These are phyloP conservation scores for Acacia crassicarpa DNA, from an alignment of 306 rosid genomes.

Conservation along the genomic window DNA sequence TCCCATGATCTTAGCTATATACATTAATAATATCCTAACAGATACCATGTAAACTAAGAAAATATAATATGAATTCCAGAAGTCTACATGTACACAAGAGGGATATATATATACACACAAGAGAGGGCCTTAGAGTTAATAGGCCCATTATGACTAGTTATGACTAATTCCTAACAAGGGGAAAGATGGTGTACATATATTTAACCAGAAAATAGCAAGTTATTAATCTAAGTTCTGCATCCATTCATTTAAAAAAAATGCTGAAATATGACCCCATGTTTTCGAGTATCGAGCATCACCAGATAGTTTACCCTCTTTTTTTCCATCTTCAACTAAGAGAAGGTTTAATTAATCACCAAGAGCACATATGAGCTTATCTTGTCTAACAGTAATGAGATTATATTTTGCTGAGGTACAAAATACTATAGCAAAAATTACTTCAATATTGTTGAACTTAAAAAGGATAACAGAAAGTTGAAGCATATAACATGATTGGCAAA, in stretches of 20 bases:
- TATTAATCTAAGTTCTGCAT: neutral
- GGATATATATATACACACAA: too few species aligned
- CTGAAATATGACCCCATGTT: neutral
- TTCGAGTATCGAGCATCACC: neutral
- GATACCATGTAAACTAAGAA: too few species aligned
- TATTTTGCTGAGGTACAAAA: too few species aligned
- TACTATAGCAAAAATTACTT: neutral
- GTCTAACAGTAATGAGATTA: neutral
- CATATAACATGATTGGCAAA: neutral
- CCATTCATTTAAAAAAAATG: neutral
- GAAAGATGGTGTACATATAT: neutral
- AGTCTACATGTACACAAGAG: too few species aligned
- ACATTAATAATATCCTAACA: too few species aligned
- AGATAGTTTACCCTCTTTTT: neutral
- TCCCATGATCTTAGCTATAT: too few species aligned
- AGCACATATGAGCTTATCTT: neutral
- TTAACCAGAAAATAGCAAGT: conserved; percentile 7
- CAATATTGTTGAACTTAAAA: too few species aligned
- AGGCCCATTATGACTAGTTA: too few species aligned
- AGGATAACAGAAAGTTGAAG: neutral
- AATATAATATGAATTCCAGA: too few species aligned
- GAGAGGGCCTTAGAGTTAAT: too few species aligned
- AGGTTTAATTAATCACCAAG: conserved; percentile 1
- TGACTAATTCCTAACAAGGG: too few species aligned
- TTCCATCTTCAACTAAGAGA: neutral